Base-by-base conservation (phyloP, 2,329 filamentous ascomycete species). In the Phyllosticta citrichinensis region DNA sequence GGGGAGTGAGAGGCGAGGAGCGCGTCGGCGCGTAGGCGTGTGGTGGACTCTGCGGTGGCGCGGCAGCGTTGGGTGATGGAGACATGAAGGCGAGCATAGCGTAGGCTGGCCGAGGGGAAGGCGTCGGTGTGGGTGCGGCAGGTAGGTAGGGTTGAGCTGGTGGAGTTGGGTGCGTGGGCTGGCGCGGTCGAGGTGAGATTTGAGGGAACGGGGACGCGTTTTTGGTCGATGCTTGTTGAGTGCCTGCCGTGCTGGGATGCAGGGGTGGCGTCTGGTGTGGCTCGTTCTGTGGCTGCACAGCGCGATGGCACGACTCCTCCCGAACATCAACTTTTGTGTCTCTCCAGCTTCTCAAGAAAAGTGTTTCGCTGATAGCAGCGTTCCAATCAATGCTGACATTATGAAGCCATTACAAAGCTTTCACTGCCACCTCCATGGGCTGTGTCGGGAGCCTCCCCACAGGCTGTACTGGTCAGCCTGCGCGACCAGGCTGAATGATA, bases 11-110 rank as follows among this genome's bases (percentile, higher is more conserved):
- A n/a, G 61, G 61, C 17, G 61, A 62, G 2, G 61, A 47, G 25
- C 56, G 61, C 56, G 61, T 55, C 40, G 61, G 61, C 61, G 30
- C 35, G 53, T 62, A 62, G 19, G 60, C 51, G 54, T 24, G 55
- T 57, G 33, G 55, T n/a, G 55, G 11, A 12, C 5, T 11, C 14
- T 57, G 30, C 27, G 24, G 11, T 35, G 54, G 27, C 54, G n/a
- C 9, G 52, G 50, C 11, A 51, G 22, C 19, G 53, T 55, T 5
- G 27, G 50, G 33, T 14, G 60, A 14, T 5, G 50, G 52, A 8
- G 54, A 55, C 30, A 25, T 52, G 25, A 54, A 61, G 59, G 40
- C 59, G 27, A 61, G 59, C 59, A 61, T 61, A 19, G 27, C 52
- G 59, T 17, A 22, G 12, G 52, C 20, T 51, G n/a, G 17, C n/a